A percentile compares a stretch with the other conserved stretches of the same genome.
Conservation (phyloP, 2,329 filamentous ascomycete species). For the Pyrenochaeta sp. region DNA sequence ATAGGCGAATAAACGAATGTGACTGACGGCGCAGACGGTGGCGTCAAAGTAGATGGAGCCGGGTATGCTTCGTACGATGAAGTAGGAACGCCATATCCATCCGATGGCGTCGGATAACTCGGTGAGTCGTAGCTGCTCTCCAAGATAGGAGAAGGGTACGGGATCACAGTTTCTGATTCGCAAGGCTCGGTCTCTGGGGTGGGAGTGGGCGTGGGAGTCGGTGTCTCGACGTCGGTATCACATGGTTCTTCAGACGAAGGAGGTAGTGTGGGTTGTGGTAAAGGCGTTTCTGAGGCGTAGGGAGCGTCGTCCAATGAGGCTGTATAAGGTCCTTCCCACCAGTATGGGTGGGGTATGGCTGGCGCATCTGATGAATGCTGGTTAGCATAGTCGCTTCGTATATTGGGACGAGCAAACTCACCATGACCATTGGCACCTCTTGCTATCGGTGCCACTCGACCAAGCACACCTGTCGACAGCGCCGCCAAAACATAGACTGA, state of each 20-base stretch:
- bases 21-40: slow-evolving; percentile 2
- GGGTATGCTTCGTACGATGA: not conserved
- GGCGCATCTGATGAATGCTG: slow-evolving; percentile 14
- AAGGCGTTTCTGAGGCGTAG: slow-evolving; percentile 3
- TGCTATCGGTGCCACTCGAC: slow-evolving; percentile 15
- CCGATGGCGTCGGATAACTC: slow-evolving; percentile 1
- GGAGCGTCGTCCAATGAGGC: slow-evolving; percentile 4
- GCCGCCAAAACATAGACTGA: slow-evolving; percentile 24
- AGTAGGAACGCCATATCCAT: not conserved
- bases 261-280: slow-evolving; percentile 4
- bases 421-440: slow-evolving; percentile 19
- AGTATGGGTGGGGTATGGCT: slow-evolving; percentile 19
- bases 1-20: slow-evolving; percentile 9
- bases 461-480: slow-evolving; percentile 22
- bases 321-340: slow-evolving; percentile 13
- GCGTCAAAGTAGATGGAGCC: not conserved
- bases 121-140: slow-evolving; percentile 2
- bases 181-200: slow-evolving; percentile 11
- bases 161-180: slow-evolving; percentile 7
- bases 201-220: slow-evolving; percentile 1
- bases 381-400: slow-evolving; percentile 5
- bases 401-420: slow-evolving; percentile 1
- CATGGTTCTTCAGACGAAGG: slow-evolving; percentile 9
- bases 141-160: slow-evolving; percentile 1
- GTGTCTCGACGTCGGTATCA: slow-evolving; percentile 9